phyloP scores from a whole-genome alignment of 148 eudicot species.

The Rhododendron mucronatum region DNA sequence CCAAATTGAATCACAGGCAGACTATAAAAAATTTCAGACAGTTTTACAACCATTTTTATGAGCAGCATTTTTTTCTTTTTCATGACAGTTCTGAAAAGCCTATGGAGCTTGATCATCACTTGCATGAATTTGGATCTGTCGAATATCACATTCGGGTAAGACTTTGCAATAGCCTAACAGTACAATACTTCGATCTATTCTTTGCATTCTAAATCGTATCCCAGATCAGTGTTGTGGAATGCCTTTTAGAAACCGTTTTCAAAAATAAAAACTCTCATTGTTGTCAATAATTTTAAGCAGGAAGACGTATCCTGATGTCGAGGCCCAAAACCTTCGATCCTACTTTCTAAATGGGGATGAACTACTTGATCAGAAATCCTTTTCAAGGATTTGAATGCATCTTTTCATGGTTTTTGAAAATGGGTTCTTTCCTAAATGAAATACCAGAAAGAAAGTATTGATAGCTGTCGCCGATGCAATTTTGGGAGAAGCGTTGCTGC shows the following conservation, averaged over 20 bases:
- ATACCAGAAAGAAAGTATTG: background rate
- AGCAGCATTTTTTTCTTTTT: background rate
- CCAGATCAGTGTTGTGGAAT: too few species aligned
- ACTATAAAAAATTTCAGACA: background rate
- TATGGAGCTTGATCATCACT: slow-evolving; percentile 64
- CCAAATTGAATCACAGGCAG: background rate
- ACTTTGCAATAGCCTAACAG: background rate
- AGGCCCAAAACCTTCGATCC: too few species aligned
- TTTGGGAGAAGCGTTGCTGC: background rate
- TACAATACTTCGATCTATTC: background rate
- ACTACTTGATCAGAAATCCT: background rate
- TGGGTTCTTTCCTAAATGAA: background rate
- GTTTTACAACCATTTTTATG: background rate
- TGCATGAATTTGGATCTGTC: slow-evolving; percentile 88
- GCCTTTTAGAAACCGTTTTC: too few species aligned
- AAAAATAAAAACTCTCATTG: too few species aligned
- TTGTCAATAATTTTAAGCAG: too few species aligned
- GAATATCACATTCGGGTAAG: slow-evolving; percentile 82
- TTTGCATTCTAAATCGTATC: background rate
- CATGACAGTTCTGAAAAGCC: slow-evolving; percentile 59
- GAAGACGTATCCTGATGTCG: too few species aligned
- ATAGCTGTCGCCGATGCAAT: background rate
- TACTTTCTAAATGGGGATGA: too few species aligned
- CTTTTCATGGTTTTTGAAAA: background rate
- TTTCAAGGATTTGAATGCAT: background rate